Evolutionary conservation across 2,329 filamentous ascomycete species (phyloP).

Genomic region (Corinectria fuckeliana): DNA sequence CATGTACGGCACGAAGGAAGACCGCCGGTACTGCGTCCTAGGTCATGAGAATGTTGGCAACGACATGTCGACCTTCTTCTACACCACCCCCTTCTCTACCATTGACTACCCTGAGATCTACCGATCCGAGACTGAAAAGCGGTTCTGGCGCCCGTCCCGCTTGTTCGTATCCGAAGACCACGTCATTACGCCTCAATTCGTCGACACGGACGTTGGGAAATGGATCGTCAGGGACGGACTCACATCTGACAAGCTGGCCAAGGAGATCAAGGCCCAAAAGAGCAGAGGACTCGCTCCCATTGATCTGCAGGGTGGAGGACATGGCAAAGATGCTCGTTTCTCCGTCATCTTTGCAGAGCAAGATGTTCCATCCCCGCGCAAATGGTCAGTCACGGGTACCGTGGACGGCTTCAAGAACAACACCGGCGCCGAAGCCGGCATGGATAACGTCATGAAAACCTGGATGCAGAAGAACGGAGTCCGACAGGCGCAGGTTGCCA

Average conservation of each 20-base stretch:
- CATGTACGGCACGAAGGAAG: slow-evolving; percentile 20
- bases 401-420: slow-evolving; percentile 1
- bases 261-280: not conserved
- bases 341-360: slow-evolving; percentile 24
- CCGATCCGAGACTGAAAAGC: slow-evolving; percentile 14
- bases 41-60: slow-evolving; percentile 25
- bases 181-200: slow-evolving; percentile 23
- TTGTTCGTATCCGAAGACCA: slow-evolving; percentile 27
- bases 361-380: not conserved
- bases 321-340: slow-evolving; percentile 5
- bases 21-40: slow-evolving; percentile 27
- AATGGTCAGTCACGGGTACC: slow-evolving; percentile 12
- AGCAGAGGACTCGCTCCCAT: not conserved
- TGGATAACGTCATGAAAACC: slow-evolving; percentile 10
- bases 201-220: slow-evolving; percentile 18
- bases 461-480: slow-evolving; percentile 27
- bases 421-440: not conserved
- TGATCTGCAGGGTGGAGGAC: slow-evolving; percentile 24
- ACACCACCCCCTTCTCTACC: not conserved
- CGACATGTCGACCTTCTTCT: slow-evolving; percentile 16
- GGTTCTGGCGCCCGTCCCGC: slow-evolving; percentile 22
- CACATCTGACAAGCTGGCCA: not conserved
- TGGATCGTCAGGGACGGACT: slow-evolving; percentile 16
- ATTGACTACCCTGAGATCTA: not conserved
- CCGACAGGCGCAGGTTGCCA: slow-evolving; percentile 25